These are phyloP conservation scores for Antitrichia curtipendula DNA, from an alignment of 225 moss, liverwort and hornwort species.

Conservation along the genomic window DNA sequence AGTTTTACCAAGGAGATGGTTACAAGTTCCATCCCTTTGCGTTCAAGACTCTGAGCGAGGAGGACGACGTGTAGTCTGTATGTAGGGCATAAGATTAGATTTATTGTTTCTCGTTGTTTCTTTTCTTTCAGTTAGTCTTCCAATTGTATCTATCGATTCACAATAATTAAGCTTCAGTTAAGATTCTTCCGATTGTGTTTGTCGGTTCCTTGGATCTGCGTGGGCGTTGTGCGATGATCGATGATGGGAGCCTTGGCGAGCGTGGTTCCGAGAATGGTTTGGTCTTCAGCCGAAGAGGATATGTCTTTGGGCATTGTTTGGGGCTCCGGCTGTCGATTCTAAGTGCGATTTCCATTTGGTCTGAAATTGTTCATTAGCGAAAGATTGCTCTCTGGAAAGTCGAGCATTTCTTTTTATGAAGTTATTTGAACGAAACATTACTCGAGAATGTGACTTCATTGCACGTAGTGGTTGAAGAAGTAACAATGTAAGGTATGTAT, in stretches of 20 bases:
- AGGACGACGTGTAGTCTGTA: conserved; percentile 50
- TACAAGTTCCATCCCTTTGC: conserved; percentile 91
- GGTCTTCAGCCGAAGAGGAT: neutral
- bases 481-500: neutral
- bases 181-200: neutral
- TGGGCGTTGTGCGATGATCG: neutral
- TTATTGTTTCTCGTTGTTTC: neutral
- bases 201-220: neutral
- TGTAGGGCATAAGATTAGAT: neutral
- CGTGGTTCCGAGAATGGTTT: neutral
- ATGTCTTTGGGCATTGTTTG: no score
- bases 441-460: fast-evolving
- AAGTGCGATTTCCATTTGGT: neutral
- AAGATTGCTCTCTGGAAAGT: neutral
- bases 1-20: conserved; percentile 85
- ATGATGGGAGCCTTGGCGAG: neutral
- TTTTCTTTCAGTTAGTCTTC: neutral
- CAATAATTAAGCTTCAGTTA: neutral
- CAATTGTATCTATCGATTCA: conserved; percentile 7
- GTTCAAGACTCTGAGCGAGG: conserved; percentile 62
- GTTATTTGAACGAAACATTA: neutral
- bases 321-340: neutral
- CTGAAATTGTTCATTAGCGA: neutral
- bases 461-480: fast-evolving
- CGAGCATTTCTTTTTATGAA: neutral